A percentile compares a stretch with the other conserved stretches of the same genome.
Evolutionary conservation across 192 early-diverging fungal genomes (phyloP).

Genomic region (Piromyces sp.): DNA sequence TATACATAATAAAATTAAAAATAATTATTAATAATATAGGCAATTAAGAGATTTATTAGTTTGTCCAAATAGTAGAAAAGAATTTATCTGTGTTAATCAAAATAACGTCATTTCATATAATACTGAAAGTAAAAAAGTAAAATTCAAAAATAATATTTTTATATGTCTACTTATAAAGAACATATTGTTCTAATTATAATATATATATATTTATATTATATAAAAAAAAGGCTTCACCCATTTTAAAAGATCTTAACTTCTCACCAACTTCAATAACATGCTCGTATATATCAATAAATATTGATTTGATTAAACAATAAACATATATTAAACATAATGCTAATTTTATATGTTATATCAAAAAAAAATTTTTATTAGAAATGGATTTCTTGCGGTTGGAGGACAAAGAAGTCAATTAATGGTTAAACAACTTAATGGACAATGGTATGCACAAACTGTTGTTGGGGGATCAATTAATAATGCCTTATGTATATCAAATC

Average conservation of each 20-base stretch:
- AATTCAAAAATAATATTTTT: too few species aligned
- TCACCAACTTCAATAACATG: slow-evolving; percentile 44
- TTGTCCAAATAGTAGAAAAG: slow-evolving; percentile 48
- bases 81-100: slow-evolving; percentile 65
- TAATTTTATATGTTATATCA: too few species aligned
- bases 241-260: slow-evolving; percentile 58
- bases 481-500: slow-evolving; percentile 47
- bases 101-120: slow-evolving; percentile 48
- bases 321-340: too few species aligned
- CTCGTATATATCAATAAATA: slow-evolving; percentile 15
- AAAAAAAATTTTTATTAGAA: too few species aligned
- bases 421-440: slow-evolving; percentile 39
- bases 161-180: too few species aligned
- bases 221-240: slow-evolving; percentile 17
- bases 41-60: slow-evolving; percentile 79
- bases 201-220: not conserved
- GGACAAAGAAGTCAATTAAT: slow-evolving; percentile 78
- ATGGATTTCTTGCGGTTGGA: slow-evolving; percentile 74
- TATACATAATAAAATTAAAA: too few species aligned
- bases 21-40: slow-evolving; percentile 21
- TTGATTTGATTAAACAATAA: too few species aligned
- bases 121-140: slow-evolving; percentile 30
- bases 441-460: slow-evolving; percentile 40
- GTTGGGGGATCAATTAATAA: slow-evolving; percentile 74
- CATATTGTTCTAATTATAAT: too few species aligned